Evolutionary conservation across 176 grass and related monocot genomes (phyloP).

Genomic region (sorghum (Sorghum bicolor)): DNA sequence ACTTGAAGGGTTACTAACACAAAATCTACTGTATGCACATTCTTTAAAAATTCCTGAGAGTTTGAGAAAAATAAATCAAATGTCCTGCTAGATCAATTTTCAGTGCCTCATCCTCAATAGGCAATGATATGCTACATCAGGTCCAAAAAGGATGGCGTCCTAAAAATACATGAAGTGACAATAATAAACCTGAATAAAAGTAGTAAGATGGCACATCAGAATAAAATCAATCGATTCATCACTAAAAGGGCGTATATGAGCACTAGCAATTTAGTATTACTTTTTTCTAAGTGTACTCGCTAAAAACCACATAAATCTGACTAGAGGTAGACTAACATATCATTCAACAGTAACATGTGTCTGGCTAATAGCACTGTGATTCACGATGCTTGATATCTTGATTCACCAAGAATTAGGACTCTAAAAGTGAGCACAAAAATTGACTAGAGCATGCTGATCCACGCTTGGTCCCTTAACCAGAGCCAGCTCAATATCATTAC

Average conservation of each 20-base stretch:
- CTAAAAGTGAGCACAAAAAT: not conserved
- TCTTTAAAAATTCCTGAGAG: not conserved
- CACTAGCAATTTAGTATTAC: not conserved
- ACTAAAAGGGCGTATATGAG: not conserved
- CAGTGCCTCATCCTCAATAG: not conserved
- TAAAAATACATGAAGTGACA: not conserved
- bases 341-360: not conserved
- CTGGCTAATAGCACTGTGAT: slow-evolving; percentile 1
- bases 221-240: not conserved
- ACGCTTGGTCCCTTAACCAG: not conserved
- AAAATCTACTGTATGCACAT: not conserved
- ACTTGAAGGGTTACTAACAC: not conserved
- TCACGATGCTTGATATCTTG: not conserved
- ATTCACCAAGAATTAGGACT: not conserved
- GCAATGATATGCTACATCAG: not conserved
- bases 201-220: not conserved
- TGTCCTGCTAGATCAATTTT: slow-evolving; percentile 6
- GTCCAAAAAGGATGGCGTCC: not conserved
- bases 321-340: not conserved
- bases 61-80: not conserved
- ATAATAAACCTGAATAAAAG: not conserved
- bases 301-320: not conserved
- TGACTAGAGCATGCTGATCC: not conserved
- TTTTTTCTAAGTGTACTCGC: not conserved
- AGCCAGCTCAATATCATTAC: not conserved